These are phyloP conservation scores for Metarhizium humberi DNA, from an alignment of 2,329 filamentous ascomycete genomes.

Conservation along the genomic window DNA sequence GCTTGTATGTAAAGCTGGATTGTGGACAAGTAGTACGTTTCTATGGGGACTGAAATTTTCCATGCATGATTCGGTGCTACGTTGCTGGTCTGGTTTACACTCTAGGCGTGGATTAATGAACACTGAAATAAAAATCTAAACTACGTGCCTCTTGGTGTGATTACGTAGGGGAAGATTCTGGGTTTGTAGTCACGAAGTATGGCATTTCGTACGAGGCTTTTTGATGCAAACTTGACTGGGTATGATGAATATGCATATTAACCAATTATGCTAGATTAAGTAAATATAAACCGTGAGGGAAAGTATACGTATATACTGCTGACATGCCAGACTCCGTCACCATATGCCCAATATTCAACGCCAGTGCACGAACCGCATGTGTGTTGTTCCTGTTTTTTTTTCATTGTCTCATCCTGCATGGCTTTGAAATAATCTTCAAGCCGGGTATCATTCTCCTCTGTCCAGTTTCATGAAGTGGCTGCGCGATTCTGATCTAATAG, in stretches of 20 bases:
- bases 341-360: neutral
- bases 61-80: neutral
- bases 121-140: constrained; percentile 2
- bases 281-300: neutral
- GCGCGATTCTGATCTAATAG: constrained; percentile 23
- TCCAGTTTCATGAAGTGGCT: neutral
- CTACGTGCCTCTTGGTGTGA: neutral
- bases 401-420: neutral
- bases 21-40: neutral
- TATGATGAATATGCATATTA: neutral
- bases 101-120: constrained; percentile 5
- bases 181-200: no score
- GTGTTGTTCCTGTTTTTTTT: neutral
- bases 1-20: neutral
- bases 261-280: neutral
- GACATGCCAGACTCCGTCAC: neutral
- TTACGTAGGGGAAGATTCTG: neutral
- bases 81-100: neutral
- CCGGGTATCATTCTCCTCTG: neutral
- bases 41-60: neutral
- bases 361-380: neutral
- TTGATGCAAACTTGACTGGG: neutral
- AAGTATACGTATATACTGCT: neutral
- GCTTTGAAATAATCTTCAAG: neutral
- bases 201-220: no score